Conservation (phyloP, 1,284 basidiomycete species). For the Tylopilus orsonianus region DNA sequence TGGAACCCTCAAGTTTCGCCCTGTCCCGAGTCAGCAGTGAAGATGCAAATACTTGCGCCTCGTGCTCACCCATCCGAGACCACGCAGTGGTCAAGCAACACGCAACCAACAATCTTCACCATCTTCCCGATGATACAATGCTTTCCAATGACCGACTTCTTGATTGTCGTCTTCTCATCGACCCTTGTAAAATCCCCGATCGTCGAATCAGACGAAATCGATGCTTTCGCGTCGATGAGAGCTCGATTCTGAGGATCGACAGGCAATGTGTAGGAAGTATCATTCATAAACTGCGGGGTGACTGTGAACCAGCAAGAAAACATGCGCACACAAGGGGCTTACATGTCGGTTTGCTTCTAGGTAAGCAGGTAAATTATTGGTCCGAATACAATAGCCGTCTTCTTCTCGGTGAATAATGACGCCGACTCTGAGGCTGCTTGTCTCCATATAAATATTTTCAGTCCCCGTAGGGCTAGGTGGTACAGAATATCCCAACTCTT, state of each 20-base stretch:
- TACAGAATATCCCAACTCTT: constrained; percentile 30
- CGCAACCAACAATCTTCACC: constrained; percentile 82
- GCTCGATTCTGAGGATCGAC: constrained; percentile 60
- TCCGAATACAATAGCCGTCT: constrained; percentile 67
- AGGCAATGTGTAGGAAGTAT: constrained; percentile 53
- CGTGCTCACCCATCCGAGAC: constrained; percentile 77
- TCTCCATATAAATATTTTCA: constrained; percentile 36
- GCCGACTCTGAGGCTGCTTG: constrained; percentile 58
- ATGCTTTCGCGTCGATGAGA: constrained; percentile 75
- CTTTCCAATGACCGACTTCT: constrained; percentile 84
- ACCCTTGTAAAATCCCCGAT: constrained; percentile 82
- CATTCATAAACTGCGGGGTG: constrained; percentile 47
- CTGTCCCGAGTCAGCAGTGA: constrained; percentile 40
- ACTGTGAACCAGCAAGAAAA: constrained; percentile 4
- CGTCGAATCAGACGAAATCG: constrained; percentile 84
- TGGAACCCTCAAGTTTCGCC: constrained; percentile 86
- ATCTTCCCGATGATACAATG: constrained; percentile 89
- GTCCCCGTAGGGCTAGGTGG: constrained; percentile 47
- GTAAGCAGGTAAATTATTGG: constrained; percentile 82
- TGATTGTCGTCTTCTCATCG: constrained; percentile 83
- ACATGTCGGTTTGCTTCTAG: constrained; percentile 83
- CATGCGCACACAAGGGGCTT: constrained; percentile 7
- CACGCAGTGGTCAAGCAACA: constrained; percentile 88
- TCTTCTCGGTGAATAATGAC: constrained; percentile 56
- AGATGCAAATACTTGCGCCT: not conserved